Evolutionary conservation across 1,284 basidiomycete genomes (phyloP), one percentile per base, ranked within the genome.

Genomic region (Lentinus polychrous): DNA sequence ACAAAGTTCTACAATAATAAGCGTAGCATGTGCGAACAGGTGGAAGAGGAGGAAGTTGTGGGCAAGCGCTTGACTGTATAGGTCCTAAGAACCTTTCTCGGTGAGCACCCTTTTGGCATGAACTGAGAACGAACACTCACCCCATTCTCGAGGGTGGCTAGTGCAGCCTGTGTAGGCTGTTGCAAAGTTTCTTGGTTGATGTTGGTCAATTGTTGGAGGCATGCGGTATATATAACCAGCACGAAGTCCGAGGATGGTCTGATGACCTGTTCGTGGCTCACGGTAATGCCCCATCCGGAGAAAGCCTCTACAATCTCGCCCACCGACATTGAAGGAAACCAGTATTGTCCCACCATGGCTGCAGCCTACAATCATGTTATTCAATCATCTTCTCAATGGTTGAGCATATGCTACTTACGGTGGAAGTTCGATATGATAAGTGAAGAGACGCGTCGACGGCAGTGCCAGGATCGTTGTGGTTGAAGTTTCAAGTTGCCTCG

Each of bases 161-260:
- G 62, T 0, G 80, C 71, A 41, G 68, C 70, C 49, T 82, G 73
- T 0, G 78, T 74, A 0, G 87, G 78, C 1, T 75, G 72, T 51
- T 81, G 77, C 2, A 92, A 69, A 36, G 68, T 62, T 5, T 86
- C 81, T 18, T 75, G 69, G 8, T 73, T 73, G 45, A 91, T 71
- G 34, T 76, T 76, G 34, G 84, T 86, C 46, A 91, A 76, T 55
- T 83, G 78, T 38, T 84, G 75, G 27, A 93, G 72, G 55, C 89
- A 83, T 2, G 79, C 75, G 46, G 70, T 72, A 64, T 84, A 90
- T 20, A 89, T 74, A 43, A 67, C 70, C 40, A 83, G 75, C 15
- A 90, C 84, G 51, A 86, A 85, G 34, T 86, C 81, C 0, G 82
- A 60, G 0, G 79, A 80, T 0, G 90, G 90, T 35, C 76, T 75